phyloP scores from a whole-genome alignment of 805 yeast species.

The Cyberlindnera subsufficiens region DNA sequence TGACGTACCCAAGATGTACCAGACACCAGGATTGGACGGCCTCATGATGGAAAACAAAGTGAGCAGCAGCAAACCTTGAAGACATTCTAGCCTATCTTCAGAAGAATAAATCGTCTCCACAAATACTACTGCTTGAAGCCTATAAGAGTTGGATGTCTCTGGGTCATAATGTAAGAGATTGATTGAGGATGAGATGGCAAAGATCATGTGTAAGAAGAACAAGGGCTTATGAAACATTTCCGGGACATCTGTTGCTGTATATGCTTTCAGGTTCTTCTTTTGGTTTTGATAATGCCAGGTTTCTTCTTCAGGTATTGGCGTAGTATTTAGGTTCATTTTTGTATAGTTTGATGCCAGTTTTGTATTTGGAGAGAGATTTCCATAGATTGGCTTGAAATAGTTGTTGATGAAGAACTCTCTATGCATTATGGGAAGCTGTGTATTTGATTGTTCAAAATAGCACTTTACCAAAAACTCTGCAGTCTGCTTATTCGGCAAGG shows the following conservation, averaged over 20 bases:
- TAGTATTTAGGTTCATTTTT: slow-evolving; percentile 33
- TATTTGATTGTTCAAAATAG: slow-evolving; percentile 73
- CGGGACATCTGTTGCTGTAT: slow-evolving; percentile 34
- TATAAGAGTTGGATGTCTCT: slow-evolving; percentile 63
- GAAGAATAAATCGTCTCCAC: slow-evolving; percentile 53
- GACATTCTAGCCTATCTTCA: slow-evolving; percentile 57
- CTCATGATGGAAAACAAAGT: slow-evolving; percentile 78
- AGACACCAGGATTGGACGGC: slow-evolving; percentile 87
- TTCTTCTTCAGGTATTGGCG: slow-evolving; percentile 23
- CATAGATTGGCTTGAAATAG: slow-evolving; percentile 78
- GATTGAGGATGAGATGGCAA: slow-evolving; percentile 76
- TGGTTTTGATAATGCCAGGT: slow-evolving; percentile 46
- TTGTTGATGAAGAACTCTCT: slow-evolving; percentile 65
- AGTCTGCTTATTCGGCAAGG: slow-evolving; percentile 59
- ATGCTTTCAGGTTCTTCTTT: slow-evolving; percentile 1
- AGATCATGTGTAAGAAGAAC: slow-evolving; percentile 68
- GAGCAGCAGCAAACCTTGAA: slow-evolving; percentile 66
- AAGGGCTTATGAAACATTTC: slow-evolving; percentile 43
- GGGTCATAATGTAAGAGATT: slow-evolving; percentile 63
- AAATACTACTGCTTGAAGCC: slow-evolving; percentile 56
- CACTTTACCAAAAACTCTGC: slow-evolving; percentile 62
- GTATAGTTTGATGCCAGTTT: slow-evolving; percentile 57
- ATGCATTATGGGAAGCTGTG: slow-evolving; percentile 81
- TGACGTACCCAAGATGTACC: slow-evolving; percentile 84
- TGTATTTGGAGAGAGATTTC: slow-evolving; percentile 46